Percentiles rank a stretch among this genome's conserved stretches.
phyloP scores from a whole-genome alignment of 2,329 filamentous ascomycete genomes.

The Fusarium sp. region DNA sequence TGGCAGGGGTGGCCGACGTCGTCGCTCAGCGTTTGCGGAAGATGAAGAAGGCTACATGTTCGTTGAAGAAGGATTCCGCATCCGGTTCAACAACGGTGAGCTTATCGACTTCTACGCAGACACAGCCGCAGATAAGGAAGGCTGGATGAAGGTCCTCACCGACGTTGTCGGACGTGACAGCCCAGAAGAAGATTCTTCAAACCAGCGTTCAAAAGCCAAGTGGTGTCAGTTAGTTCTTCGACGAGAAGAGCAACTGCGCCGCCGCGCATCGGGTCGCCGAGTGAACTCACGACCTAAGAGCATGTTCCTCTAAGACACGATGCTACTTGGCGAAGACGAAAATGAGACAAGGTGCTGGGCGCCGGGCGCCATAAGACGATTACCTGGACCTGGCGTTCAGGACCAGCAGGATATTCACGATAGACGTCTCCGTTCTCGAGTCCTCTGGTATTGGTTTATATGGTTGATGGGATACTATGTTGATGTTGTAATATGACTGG shows the following conservation, averaged over 20 bases:
- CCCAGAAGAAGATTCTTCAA: constrained; percentile 59
- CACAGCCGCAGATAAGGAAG: constrained; percentile 86
- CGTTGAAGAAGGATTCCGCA: constrained; percentile 98
- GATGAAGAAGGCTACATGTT: constrained; percentile 99
- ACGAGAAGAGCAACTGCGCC: constrained; percentile 70
- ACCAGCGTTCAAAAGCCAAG: constrained; percentile 63
- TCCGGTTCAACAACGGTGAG: constrained; percentile 97
- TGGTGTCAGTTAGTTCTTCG: constrained; percentile 78
- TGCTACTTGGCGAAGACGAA: constrained; percentile 24
- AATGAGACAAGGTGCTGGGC: constrained; percentile 44
- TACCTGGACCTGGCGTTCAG: constrained; percentile 48
- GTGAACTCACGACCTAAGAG: constrained; percentile 70
- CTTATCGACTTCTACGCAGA: constrained; percentile 99
- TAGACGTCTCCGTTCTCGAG: constrained; percentile 43
- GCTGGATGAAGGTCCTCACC: constrained; percentile 90
- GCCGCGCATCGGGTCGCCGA: constrained; percentile 64
- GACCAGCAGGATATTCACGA: constrained; percentile 38
- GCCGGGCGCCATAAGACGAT: constrained; percentile 40
- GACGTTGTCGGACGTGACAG: constrained; percentile 74
- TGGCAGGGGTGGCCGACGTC: constrained; percentile 80
- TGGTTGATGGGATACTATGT: constrained; percentile 38
- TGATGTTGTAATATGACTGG: constrained; percentile 47
- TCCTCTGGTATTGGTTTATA: constrained; percentile 37
- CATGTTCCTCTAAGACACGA: constrained; percentile 60
- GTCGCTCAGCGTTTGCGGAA: constrained; percentile 95